These are phyloP conservation scores for Gyrodon lividus DNA, from an alignment of 768 basidiomycete genomes.

Conservation along the genomic window DNA sequence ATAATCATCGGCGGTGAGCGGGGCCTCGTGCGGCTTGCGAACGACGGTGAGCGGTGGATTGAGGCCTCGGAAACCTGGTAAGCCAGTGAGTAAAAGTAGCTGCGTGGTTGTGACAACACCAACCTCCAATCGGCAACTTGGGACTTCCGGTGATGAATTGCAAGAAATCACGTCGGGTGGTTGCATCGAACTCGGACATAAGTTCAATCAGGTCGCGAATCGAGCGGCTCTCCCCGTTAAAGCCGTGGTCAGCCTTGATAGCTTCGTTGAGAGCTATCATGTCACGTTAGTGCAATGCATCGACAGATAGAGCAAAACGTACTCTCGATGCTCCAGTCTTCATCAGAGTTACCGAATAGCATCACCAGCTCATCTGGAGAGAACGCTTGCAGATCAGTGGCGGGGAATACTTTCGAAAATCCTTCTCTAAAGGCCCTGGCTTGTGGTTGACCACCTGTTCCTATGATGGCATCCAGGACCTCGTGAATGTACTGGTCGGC, in stretches of 20 bases:
- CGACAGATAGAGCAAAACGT: slow-evolving; percentile 30
- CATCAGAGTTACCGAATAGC: slow-evolving; percentile 95
- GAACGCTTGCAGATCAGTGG: slow-evolving; percentile 87
- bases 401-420: slow-evolving; percentile 95
- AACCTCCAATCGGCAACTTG: slow-evolving; percentile 93
- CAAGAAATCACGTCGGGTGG: slow-evolving; percentile 80
- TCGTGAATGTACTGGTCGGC: slow-evolving; percentile 86
- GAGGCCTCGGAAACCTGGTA: slow-evolving; percentile 86
- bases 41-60: slow-evolving; percentile 95
- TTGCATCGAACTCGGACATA: slow-evolving; percentile 75
- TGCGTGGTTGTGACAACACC: slow-evolving; percentile 24
- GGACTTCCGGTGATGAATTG: slow-evolving; percentile 99
- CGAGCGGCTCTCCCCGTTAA: slow-evolving; percentile 90
- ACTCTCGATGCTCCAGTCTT: slow-evolving; percentile 96
- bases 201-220: slow-evolving; percentile 86
- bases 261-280: slow-evolving; percentile 78
- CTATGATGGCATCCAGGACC: slow-evolving; percentile 86
- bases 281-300: not conserved
- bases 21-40: slow-evolving; percentile 92
- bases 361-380: slow-evolving; percentile 93
- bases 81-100: not conserved
- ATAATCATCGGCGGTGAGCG: slow-evolving; percentile 89
- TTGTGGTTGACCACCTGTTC: slow-evolving; percentile 73
- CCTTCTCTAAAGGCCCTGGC: slow-evolving; percentile 92
- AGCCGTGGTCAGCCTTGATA: slow-evolving; percentile 97